Percentiles rank a stretch among this genome's conserved stretches.
Conservation (phyloP, 2,329 filamentous ascomycete genomes). For the Hymenoscyphus linearis region DNA sequence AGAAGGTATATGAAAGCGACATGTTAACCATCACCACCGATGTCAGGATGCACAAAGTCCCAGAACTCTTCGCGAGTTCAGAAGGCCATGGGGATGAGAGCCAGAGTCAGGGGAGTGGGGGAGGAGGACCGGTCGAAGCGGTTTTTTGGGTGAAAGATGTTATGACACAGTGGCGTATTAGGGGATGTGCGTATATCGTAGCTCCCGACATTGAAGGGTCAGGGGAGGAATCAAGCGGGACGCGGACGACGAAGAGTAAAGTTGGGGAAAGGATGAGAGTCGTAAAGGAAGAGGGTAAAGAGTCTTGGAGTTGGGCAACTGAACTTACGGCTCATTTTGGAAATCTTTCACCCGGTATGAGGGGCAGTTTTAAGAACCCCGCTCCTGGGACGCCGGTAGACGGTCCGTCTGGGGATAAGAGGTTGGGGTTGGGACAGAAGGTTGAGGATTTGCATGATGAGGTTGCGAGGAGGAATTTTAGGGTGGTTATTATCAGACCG, state of each 20-base stretch:
- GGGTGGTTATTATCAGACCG: constrained; percentile 82
- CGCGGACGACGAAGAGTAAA: constrained; percentile 53
- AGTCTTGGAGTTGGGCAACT: constrained; percentile 62
- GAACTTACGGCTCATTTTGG: constrained; percentile 88
- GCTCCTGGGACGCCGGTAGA: constrained; percentile 58
- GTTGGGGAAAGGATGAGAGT: constrained; percentile 60
- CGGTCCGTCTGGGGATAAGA: constrained; percentile 41
- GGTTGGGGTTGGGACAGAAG: constrained; percentile 50
- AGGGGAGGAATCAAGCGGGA: constrained; percentile 44
- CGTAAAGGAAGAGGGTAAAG: constrained; percentile 32
- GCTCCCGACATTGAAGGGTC: constrained; percentile 58
- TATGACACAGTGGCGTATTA: constrained; percentile 78
- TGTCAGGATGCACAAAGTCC: constrained; percentile 76
- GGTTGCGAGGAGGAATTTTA: constrained; percentile 58
- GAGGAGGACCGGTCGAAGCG: constrained; percentile 71
- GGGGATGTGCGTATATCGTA: constrained; percentile 70
- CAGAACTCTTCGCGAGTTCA: constrained; percentile 57
- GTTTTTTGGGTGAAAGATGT: constrained; percentile 72
- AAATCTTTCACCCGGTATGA: constrained; percentile 75
- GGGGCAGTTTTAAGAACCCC: constrained; percentile 66
- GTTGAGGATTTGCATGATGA: constrained; percentile 58
- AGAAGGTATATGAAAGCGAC: constrained; percentile 67
- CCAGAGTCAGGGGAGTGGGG: constrained; percentile 47
- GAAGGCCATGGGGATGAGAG: constrained; percentile 37
- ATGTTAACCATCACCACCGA: constrained; percentile 83